Conservation (phyloP, 306 rosid genomes). For the Spatholobus suberectus region DNA sequence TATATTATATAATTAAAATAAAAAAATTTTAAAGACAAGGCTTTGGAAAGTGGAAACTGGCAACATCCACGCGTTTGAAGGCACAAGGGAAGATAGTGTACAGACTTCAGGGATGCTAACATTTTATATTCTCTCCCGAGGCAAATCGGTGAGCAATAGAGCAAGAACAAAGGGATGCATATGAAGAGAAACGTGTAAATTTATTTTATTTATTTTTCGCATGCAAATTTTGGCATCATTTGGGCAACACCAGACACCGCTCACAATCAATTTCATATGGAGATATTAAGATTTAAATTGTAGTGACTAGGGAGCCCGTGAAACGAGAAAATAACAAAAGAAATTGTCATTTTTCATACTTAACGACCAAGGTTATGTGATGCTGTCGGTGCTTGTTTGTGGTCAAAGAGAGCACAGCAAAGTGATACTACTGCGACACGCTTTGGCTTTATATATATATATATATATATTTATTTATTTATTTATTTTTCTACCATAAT, state of each 20-base stretch:
- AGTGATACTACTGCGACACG: background rate
- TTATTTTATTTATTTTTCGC: slow-evolving; percentile 1
- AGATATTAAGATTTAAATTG: background rate
- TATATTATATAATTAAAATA: background rate
- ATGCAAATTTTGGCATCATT: slow-evolving; percentile 6
- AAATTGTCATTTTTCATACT: slow-evolving; percentile 1
- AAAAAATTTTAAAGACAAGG: too few species aligned
- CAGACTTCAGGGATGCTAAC: too few species aligned
- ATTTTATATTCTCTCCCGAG: background rate
- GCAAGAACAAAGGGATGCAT: background rate
- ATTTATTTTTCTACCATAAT: too few species aligned
- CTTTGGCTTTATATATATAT: too few species aligned
- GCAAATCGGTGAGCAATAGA: background rate
- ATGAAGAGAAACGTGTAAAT: slow-evolving; percentile 9
- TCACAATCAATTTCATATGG: background rate
- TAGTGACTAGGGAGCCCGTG: slow-evolving; percentile 5
- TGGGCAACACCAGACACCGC: background rate
- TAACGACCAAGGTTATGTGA: background rate
- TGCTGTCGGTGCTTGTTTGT: slow-evolving; percentile 29
- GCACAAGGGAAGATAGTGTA: background rate
- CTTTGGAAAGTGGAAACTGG: slow-evolving; percentile 8
- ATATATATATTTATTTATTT: too few species aligned
- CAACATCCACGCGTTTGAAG: background rate
- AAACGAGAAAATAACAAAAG: slow-evolving; percentile 8
- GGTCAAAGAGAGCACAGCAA: background rate